These are phyloP conservation scores for Trichoderma cornu-damae DNA, from an alignment of 2,329 filamentous ascomycete species.

Conservation along the genomic window DNA sequence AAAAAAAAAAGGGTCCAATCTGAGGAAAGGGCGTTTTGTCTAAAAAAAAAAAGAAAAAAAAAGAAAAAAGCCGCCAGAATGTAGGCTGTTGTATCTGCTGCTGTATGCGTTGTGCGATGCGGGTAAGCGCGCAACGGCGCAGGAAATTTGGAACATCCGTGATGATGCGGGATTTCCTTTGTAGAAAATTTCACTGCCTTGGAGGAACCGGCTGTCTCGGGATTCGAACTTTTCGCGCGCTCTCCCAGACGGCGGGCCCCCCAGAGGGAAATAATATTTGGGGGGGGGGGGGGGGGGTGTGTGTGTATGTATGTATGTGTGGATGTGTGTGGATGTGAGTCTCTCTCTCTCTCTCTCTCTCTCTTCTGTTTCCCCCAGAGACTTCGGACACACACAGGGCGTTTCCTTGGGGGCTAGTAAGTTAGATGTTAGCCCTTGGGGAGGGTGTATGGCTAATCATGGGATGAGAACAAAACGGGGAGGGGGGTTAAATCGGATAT, in stretches of 20 bases:
- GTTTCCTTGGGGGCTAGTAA: neutral
- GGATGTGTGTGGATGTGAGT: too few species aligned
- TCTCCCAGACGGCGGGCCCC: slow-evolving; percentile 2
- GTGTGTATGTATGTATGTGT: too few species aligned
- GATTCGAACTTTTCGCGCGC: slow-evolving; percentile 6
- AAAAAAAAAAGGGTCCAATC: neutral
- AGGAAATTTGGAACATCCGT: neutral
- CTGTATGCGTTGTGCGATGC: slow-evolving; percentile 6
- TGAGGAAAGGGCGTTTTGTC: neutral
- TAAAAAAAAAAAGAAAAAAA: too few species aligned
- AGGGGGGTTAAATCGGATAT: slow-evolving; percentile 17
- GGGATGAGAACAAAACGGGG: too few species aligned
- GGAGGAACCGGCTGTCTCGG: slow-evolving; percentile 12
- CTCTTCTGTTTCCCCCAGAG: neutral
- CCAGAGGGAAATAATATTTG: neutral
- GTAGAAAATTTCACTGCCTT: slow-evolving; percentile 11
- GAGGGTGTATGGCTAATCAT: neutral
- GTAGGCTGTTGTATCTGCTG: neutral
- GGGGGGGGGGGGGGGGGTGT: too few species aligned
- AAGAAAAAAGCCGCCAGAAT: neutral
- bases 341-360: neutral
- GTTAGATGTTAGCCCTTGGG: neutral
- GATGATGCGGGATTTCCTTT: slow-evolving; percentile 15
- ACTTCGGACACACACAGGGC: slow-evolving; percentile 15
- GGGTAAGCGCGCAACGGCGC: slow-evolving; percentile 8